These are phyloP conservation scores for Apostasia shenzhenica DNA, from an alignment of 106 monocot species.

Conservation along the genomic window DNA sequence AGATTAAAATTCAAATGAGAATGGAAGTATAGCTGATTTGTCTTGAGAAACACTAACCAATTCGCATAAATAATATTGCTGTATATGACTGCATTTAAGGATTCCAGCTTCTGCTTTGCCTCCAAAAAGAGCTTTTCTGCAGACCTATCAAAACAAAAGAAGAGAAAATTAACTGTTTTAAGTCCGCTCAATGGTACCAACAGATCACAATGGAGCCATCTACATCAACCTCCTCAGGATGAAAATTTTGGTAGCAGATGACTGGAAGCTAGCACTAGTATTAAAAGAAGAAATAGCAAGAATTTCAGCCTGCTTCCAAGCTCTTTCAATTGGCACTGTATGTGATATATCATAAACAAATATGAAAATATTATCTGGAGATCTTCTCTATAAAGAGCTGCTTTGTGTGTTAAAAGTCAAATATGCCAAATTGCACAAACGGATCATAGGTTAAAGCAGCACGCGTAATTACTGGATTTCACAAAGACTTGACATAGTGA, in stretches of 20 bases:
- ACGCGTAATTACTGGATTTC: too few species aligned
- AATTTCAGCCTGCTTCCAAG: too few species aligned
- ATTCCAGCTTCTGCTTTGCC: conserved; percentile 65
- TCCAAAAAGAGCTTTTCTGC: conserved; percentile 84
- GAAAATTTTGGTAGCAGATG: too few species aligned
- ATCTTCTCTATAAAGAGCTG: too few species aligned
- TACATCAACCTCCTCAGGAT: neutral
- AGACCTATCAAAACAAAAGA: conserved; percentile 61
- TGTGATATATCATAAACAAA: too few species aligned
- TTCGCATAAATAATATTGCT: conserved; percentile 97
- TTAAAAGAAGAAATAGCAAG: too few species aligned
- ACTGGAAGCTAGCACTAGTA: too few species aligned
- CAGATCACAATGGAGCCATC: neutral
- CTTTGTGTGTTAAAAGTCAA: too few species aligned
- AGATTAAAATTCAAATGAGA: neutral
- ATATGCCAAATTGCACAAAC: too few species aligned
- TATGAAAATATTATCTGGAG: too few species aligned
- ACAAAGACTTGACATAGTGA: neutral
- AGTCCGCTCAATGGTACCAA: neutral
- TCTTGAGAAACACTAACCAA: conserved; percentile 54
- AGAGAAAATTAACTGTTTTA: conserved; percentile 17
- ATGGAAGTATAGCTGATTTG: neutral
- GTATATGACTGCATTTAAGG: conserved; percentile 78
- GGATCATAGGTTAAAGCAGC: too few species aligned
- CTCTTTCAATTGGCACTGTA: too few species aligned